Conservation (phyloP, 2,329 filamentous ascomycete species). For the Beauveria sp. region DNA sequence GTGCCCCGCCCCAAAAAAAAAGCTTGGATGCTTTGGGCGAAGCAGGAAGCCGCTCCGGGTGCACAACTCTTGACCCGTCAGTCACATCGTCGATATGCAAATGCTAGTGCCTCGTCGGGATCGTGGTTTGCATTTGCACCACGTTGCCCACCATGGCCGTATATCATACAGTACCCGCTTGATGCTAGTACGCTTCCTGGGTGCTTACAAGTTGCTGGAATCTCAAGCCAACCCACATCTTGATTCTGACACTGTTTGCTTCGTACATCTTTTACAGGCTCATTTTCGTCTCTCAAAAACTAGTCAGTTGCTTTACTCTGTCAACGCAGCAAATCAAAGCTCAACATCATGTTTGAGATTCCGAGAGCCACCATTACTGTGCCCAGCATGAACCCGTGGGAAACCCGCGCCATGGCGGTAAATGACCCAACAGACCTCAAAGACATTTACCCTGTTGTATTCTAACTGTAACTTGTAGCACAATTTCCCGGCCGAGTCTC, state of each 20-base stretch:
- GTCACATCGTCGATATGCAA: constrained; percentile 3
- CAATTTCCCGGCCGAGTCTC: constrained; percentile 13
- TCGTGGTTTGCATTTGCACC: background rate
- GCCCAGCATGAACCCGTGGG: constrained; percentile 19
- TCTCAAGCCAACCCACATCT: background rate
- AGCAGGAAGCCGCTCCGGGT: background rate
- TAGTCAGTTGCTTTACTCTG: background rate
- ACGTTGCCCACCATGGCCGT: background rate
- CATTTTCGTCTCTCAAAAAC: background rate
- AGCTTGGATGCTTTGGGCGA: background rate
- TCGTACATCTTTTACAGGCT: background rate
- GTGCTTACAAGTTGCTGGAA: background rate
- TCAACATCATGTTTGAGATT: constrained; percentile 1
- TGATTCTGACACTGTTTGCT: background rate
- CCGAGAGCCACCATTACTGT: background rate
- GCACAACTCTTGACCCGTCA: background rate
- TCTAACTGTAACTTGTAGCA: constrained; percentile 12
- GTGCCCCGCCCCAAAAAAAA: background rate
- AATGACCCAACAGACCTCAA: background rate
- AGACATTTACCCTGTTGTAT: background rate
- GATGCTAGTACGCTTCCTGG: background rate
- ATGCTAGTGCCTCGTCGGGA: background rate
- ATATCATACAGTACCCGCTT: background rate
- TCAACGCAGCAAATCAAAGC: background rate
- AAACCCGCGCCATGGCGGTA: constrained; percentile 28